Conservation (phyloP, 805 yeast species). For the Kodamaea restingae region DNA sequence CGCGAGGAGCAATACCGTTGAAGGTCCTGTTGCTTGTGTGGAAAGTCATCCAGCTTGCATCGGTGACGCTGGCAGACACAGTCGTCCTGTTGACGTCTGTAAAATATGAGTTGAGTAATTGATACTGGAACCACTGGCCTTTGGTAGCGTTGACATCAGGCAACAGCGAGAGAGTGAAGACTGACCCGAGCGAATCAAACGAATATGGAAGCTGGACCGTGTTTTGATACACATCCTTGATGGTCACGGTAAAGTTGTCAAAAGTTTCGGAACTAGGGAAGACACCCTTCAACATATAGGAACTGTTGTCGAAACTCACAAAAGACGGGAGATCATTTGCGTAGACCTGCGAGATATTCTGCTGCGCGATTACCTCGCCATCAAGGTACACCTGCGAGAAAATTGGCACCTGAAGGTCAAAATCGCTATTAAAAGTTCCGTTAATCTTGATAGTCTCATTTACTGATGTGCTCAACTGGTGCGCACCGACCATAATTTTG, state of each 20-base stretch:
- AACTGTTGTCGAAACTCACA: slow-evolving; percentile 40
- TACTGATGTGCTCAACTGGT: slow-evolving; percentile 65
- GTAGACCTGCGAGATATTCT: slow-evolving; percentile 53
- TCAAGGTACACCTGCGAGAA: slow-evolving; percentile 62
- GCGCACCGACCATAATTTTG: slow-evolving; percentile 81
- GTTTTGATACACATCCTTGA: slow-evolving; percentile 60
- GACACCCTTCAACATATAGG: slow-evolving; percentile 48
- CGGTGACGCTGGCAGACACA: slow-evolving; percentile 38
- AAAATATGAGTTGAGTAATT: slow-evolving; percentile 52
- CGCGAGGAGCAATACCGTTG: slow-evolving; percentile 54
- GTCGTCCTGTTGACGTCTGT: slow-evolving; percentile 49
- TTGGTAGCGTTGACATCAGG: slow-evolving; percentile 65
- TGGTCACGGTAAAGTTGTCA: slow-evolving; percentile 49
- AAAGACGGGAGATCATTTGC: slow-evolving; percentile 57
- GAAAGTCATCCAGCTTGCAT: slow-evolving; percentile 61
- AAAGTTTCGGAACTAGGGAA: slow-evolving; percentile 46
- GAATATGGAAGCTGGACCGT: slow-evolving; percentile 54
- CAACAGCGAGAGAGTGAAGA: slow-evolving; percentile 52
- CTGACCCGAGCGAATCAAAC: slow-evolving; percentile 49
- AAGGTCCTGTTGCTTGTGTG: slow-evolving; percentile 60
- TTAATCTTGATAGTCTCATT: slow-evolving; percentile 56
- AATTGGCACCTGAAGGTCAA: slow-evolving; percentile 58
- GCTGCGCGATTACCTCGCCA: slow-evolving; percentile 41
- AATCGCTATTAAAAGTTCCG: slow-evolving; percentile 58
- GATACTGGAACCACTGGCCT: slow-evolving; percentile 56